phyloP scores from a whole-genome alignment of 371 early-diverging fungal species.

The Mucor mucedo region DNA sequence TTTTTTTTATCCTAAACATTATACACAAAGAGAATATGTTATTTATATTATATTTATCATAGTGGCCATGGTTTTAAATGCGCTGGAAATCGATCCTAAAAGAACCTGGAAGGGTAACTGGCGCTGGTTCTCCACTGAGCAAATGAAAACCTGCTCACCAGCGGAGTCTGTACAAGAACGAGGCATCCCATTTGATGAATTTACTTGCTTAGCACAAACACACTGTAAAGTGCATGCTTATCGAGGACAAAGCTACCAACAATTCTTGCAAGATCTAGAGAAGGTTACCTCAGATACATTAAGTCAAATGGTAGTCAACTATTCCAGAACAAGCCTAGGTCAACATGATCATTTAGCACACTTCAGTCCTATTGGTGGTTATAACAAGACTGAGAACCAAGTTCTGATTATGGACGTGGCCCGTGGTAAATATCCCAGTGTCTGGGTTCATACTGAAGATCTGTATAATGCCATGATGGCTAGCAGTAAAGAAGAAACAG shows the following conservation, averaged over 20 bases:
- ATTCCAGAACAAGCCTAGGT: constrained; percentile 70
- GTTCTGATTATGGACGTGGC: constrained; percentile 85
- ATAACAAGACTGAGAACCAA: constrained; percentile 63
- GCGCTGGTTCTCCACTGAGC: constrained; percentile 85
- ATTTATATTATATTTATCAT: background rate
- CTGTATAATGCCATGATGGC: constrained; percentile 78
- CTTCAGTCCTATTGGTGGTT: constrained; percentile 71
- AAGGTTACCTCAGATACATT: constrained; percentile 66
- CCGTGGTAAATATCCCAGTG: constrained; percentile 78
- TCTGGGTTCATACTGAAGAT: constrained; percentile 68
- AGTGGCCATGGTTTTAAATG: constrained; percentile 91
- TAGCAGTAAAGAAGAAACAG: constrained; percentile 61
- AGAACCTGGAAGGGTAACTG: constrained; percentile 92
- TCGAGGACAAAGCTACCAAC: constrained; percentile 66
- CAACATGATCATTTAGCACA: constrained; percentile 74
- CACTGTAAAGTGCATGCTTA: constrained; percentile 77
- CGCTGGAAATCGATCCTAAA: constrained; percentile 90
- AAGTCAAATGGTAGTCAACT: constrained; percentile 85
- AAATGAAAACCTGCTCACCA: constrained; percentile 81
- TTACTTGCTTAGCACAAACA: constrained; percentile 80
- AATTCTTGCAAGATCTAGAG: constrained; percentile 76
- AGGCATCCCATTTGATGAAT: constrained; percentile 89
- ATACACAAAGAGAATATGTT: background rate
- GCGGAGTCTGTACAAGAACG: constrained; percentile 70
- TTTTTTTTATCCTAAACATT: background rate